Percentiles rank a stretch among this genome's conserved stretches.
Evolutionary conservation across 2,329 filamentous ascomycete genomes (phyloP).

Genomic region (Bipolaris bicolor): DNA sequence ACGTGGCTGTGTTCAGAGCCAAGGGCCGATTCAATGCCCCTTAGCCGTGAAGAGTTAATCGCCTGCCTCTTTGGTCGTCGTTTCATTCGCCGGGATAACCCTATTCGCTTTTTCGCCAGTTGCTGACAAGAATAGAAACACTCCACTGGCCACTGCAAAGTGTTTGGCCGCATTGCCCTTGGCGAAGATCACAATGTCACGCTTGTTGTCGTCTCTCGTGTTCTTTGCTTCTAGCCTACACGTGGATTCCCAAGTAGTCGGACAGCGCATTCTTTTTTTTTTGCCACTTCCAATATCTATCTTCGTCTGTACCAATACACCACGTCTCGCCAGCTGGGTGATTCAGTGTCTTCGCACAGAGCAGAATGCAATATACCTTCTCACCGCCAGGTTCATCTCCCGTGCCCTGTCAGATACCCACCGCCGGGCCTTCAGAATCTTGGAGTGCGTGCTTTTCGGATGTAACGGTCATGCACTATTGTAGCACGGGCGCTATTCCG

Average conservation of each 20-base stretch:
- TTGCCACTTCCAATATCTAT: not conserved
- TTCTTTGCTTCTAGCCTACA: not conserved
- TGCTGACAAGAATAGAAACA: not conserved
- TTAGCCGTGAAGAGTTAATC: slow-evolving; percentile 2
- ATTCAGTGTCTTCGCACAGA: not conserved
- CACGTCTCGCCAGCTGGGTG: not conserved
- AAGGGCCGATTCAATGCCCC: not conserved
- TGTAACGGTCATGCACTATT: not conserved
- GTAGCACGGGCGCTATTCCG: not conserved
- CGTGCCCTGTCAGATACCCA: not conserved
- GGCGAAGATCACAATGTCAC: not conserved
- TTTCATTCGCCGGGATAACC: not conserved
- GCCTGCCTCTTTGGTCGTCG: slow-evolving; percentile 1
- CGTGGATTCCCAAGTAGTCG: not conserved
- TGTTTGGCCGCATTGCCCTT: not conserved
- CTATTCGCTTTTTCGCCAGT: not conserved
- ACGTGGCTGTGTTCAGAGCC: slow-evolving; percentile 3
- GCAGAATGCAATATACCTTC: not conserved
- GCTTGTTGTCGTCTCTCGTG: not conserved
- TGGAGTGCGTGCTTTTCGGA: not conserved
- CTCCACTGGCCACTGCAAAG: not conserved
- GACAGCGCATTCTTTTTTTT: not conserved
- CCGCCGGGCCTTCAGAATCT: not conserved
- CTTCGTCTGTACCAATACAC: too few species aligned
- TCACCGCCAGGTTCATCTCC: not conserved